These are phyloP conservation scores for Dactylellina haptotyla DNA, from an alignment of 2,329 filamentous ascomycete species.

Conservation along the genomic window DNA sequence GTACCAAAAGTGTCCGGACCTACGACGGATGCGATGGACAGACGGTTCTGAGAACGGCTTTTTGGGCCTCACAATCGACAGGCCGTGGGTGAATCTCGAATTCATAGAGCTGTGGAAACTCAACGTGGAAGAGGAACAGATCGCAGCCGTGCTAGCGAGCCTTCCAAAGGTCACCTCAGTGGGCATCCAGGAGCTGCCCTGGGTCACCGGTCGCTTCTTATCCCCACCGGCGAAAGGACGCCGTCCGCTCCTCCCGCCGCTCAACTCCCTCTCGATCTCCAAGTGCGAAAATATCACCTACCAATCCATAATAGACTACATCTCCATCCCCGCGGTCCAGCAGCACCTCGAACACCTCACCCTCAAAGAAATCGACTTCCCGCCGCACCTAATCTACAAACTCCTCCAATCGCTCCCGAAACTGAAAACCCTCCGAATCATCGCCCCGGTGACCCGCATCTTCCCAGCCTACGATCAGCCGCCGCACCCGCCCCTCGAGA, in stretches of 20 bases:
- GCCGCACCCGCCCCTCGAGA: slow-evolving; percentile 65
- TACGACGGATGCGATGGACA: slow-evolving; percentile 89
- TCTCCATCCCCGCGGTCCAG: slow-evolving; percentile 68
- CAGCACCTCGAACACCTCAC: slow-evolving; percentile 76
- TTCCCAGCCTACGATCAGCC: slow-evolving; percentile 70
- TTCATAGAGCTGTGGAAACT: slow-evolving; percentile 76
- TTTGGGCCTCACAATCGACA: slow-evolving; percentile 73
- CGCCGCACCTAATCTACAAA: slow-evolving; percentile 61
- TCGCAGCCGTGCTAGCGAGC: slow-evolving; percentile 76
- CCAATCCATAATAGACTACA: slow-evolving; percentile 74
- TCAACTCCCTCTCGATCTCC: slow-evolving; percentile 78
- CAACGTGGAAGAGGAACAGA: slow-evolving; percentile 74
- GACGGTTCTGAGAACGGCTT: slow-evolving; percentile 81
- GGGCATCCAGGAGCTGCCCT: slow-evolving; percentile 75
- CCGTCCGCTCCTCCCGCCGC: slow-evolving; percentile 74
- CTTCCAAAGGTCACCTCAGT: slow-evolving; percentile 77
- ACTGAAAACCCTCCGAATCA: slow-evolving; percentile 66
- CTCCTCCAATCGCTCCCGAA: slow-evolving; percentile 63
- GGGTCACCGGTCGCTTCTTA: slow-evolving; percentile 82
- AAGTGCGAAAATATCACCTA: slow-evolving; percentile 77
- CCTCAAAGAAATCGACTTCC: slow-evolving; percentile 75
- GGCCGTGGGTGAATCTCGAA: slow-evolving; percentile 76
- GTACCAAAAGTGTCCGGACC: slow-evolving; percentile 80
- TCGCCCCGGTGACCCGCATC: slow-evolving; percentile 68
- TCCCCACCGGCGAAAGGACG: slow-evolving; percentile 70